Evolutionary conservation across 768 basidiomycete genomes (phyloP).

Genomic region (Serendipita sp.): DNA sequence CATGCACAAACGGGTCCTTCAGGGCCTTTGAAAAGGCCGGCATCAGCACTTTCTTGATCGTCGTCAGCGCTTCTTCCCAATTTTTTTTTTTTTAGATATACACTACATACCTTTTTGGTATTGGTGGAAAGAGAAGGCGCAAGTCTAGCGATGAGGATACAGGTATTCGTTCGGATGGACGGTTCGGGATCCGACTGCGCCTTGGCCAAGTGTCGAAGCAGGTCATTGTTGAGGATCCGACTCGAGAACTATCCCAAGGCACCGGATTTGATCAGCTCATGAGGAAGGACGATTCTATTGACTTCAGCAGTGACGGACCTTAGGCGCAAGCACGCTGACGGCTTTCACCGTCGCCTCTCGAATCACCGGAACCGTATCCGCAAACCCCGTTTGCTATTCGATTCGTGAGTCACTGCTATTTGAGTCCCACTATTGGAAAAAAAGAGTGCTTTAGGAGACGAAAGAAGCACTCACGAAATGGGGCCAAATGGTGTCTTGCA

Average conservation of each 20-base stretch:
- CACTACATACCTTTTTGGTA: constrained; percentile 45
- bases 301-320: too few species aligned
- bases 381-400: constrained; percentile 80
- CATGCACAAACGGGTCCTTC: constrained; percentile 84
- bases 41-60: constrained; percentile 73
- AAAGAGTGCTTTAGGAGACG: background rate
- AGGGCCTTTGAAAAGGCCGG: constrained; percentile 84
- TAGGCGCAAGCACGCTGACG: constrained; percentile 67
- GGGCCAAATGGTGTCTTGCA: constrained; percentile 84
- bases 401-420: background rate
- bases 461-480: constrained; percentile 46
- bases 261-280: background rate
- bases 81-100: too few species aligned
- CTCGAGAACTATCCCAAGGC: constrained; percentile 54
- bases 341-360: constrained; percentile 89
- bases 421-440: background rate
- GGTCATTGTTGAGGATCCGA: constrained; percentile 89
- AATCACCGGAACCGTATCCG: constrained; percentile 86
- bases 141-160: constrained; percentile 84
- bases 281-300: constrained; percentile 6
- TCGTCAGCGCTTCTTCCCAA: background rate
- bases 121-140: constrained; percentile 72
- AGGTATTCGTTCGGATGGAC: constrained; percentile 93
- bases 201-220: constrained; percentile 81
- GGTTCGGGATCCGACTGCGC: constrained; percentile 87